Evolutionary conservation across 371 early-diverging fungal genomes (phyloP).

Genomic region (Massospora cicadina): DNA sequence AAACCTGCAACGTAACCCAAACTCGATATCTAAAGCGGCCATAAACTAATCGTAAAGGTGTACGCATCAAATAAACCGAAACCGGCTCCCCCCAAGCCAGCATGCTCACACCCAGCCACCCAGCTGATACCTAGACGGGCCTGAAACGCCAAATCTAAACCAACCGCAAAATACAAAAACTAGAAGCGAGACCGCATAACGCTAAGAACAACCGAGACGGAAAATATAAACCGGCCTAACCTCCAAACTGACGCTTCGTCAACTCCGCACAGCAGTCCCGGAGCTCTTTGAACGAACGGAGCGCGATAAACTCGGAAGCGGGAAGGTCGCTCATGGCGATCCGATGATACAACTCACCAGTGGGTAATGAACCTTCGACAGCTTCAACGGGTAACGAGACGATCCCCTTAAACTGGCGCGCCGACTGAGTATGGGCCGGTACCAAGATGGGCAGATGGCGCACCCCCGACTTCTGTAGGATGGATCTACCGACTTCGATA

Average conservation of each 20-base stretch:
- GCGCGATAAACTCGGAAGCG: neutral
- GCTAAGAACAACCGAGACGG: no score
- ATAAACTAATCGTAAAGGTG: no score
- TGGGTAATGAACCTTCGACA: no score
- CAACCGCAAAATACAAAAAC: no score
- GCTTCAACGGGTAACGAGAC: neutral
- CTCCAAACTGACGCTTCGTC: neutral
- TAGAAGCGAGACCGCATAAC: no score
- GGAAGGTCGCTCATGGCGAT: neutral
- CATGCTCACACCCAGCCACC: no score
- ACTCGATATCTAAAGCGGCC: no score
- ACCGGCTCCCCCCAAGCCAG: no score
- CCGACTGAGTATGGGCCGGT: neutral
- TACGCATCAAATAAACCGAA: no score
- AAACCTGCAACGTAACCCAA: no score
- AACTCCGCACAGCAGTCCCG: neutral
- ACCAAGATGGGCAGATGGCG: neutral
- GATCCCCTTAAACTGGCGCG: neutral
- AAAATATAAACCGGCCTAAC: neutral
- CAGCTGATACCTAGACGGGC: no score
- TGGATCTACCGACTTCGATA: neutral
- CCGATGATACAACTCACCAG: neutral
- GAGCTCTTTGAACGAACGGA: neutral
- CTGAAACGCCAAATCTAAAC: no score
- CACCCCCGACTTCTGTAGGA: neutral